Evolutionary conservation across 1,284 basidiomycete species (phyloP), one percentile per base, ranked within the genome.

Genomic region (Pseudozyma hubeiensis): DNA sequence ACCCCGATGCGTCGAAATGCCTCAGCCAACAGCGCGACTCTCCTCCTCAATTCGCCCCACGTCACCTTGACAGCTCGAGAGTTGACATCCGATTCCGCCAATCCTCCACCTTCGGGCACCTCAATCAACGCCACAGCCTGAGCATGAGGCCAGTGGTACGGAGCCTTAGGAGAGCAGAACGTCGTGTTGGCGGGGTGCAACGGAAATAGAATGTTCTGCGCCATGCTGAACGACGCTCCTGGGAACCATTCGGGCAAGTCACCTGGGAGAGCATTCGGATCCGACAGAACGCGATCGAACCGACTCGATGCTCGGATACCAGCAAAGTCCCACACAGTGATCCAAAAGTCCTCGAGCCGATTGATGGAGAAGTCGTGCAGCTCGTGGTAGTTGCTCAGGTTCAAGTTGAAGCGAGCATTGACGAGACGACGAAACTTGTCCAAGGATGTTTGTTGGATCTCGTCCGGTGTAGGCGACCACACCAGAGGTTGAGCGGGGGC

Each of bases 121-220:
- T 76, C 65, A 34, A 66, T 64, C 35, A 76, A 37, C 11, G 70
- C 74, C 0, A 46, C 53, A 0, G 53, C 45, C 5, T 54, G 46
- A 1, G 60, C 11, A 31, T 52, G 65, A 7, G 74, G 74, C 74
- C 74, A 68, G 47, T 67, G 51, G 41, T 70, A 68, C 17, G 77
- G 75, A 11, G 74, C 61, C 7, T 61, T 58, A 14, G 63, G 66
- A 30, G 57, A 64, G 56, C 75, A 79, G 13, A 58, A 53, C 6
- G 77, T 71, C 24, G 41, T 14, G 45, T 78, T 78, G 16, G 31
- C 10, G 5, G 77, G 77, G 24, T 78, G 77, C n/a, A 71, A 61
- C 14, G 77, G 77, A 51, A 77, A 75, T 33, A 79, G 62, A 19
- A 77, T 37, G 45, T 73, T 77, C 37, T 77, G 66, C 3, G 75